Conservation (phyloP, 2,329 filamentous ascomycete species). For the Gnomoniopsis sp. region DNA sequence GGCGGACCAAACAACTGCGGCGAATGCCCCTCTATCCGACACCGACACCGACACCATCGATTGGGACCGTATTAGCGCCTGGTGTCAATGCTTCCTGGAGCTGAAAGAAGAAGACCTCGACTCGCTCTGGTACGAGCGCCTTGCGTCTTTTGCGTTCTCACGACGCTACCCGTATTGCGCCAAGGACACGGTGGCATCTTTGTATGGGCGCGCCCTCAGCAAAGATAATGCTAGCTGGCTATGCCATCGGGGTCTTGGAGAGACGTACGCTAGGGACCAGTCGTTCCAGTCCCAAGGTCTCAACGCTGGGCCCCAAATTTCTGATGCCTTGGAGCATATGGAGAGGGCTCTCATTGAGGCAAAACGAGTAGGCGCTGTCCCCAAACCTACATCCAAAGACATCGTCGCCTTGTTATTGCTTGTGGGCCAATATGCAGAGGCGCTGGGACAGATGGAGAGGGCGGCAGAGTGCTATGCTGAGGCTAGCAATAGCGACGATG, state of each 20-base stretch:
- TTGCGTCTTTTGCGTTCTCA: conserved; percentile 15
- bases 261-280: neutral
- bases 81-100: conserved; percentile 17
- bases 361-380: too few species aligned
- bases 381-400: too few species aligned
- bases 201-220: conserved; percentile 19
- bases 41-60: conserved; percentile 4
- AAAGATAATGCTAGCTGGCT: conserved; percentile 12
- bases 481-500: too few species aligned
- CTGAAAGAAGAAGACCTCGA: conserved; percentile 17
- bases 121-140: conserved; percentile 25
- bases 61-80: conserved; percentile 18
- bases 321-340: neutral
- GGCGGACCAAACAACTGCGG: neutral
- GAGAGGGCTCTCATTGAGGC: conserved; percentile 13
- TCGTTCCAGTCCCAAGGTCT: too few species aligned
- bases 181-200: neutral
- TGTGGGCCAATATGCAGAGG: too few species aligned
- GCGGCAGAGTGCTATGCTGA: too few species aligned
- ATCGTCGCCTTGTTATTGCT: too few species aligned
- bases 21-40: neutral
- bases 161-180: neutral
- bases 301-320: too few species aligned
- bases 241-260: neutral
- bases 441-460: too few species aligned